These are phyloP conservation scores for Starmera stellimalicola DNA, from an alignment of 1,139 yeast species.

Conservation along the genomic window DNA sequence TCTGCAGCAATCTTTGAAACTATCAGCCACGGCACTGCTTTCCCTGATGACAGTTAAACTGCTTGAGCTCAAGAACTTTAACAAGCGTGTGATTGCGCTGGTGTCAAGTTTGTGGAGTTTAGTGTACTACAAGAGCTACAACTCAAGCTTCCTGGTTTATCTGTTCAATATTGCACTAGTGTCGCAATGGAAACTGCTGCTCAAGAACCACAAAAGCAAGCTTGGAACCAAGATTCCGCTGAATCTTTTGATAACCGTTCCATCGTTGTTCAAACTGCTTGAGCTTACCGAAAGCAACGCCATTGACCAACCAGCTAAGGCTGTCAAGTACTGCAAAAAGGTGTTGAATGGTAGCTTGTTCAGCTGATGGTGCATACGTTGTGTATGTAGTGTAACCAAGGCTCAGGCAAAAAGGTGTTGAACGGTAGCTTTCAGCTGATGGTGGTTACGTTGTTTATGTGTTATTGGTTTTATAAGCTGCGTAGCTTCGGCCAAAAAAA, in stretches of 20 bases:
- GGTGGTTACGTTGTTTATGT: too few relatives aligned
- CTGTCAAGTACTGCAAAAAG: neutral
- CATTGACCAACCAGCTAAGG: neutral
- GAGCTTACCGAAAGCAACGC: slow-evolving; percentile 2
- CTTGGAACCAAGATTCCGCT: neutral
- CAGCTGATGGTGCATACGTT: too few relatives aligned
- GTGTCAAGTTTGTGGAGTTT: neutral
- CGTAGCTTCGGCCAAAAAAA: too few relatives aligned
- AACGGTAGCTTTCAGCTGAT: too few relatives aligned
- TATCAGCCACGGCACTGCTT: neutral
- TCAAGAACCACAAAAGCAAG: neutral
- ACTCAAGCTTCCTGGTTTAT: neutral
- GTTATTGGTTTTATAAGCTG: too few relatives aligned
- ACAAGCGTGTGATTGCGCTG: neutral
- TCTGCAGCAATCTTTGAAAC: neutral
- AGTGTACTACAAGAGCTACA: neutral
- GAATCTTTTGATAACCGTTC: slow-evolving; percentile 1
- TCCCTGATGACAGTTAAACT: neutral
- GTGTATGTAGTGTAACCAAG: too few relatives aligned
- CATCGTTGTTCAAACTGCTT: slow-evolving; percentile 2
- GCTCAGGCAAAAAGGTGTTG: too few relatives aligned
- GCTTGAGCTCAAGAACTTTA: neutral
- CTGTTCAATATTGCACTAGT: neutral
- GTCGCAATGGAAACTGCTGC: neutral
- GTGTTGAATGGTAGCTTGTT: neutral